Conservation (phyloP, 805 yeast species). For the Phaffomyces thermotolerans region DNA sequence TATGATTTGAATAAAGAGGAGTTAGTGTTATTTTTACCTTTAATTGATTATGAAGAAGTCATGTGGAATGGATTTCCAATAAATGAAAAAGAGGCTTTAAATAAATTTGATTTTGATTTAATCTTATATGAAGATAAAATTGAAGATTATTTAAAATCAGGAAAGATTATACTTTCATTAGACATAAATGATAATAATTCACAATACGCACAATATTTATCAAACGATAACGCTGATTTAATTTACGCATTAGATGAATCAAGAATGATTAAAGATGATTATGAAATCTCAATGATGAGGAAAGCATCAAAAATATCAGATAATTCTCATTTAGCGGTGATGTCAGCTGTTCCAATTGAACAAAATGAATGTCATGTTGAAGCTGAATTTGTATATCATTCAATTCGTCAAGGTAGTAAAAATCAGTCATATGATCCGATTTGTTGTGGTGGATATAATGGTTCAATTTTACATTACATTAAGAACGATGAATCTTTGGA, state of each 20-base stretch:
- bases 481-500: conserved; percentile 63
- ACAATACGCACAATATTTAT: conserved; percentile 30
- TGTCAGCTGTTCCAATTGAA: conserved; percentile 89
- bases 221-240: conserved; percentile 40
- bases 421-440: conserved; percentile 88
- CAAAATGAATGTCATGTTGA: conserved; percentile 85
- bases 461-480: conserved; percentile 86
- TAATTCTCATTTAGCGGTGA: conserved; percentile 81
- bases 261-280: conserved; percentile 76
- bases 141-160: conserved; percentile 23
- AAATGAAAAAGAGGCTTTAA: conserved; percentile 52
- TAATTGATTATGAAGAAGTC: conserved; percentile 79
- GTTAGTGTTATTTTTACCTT: conserved; percentile 71
- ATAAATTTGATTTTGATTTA: conserved; percentile 72
- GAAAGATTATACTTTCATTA: conserved; percentile 39
- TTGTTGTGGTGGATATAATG: conserved; percentile 88
- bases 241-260: conserved; percentile 81
- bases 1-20: conserved; percentile 47
- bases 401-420: conserved; percentile 90
- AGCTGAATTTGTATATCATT: conserved; percentile 92
- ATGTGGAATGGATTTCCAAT: conserved; percentile 96
- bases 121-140: conserved; percentile 58
- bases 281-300: conserved; percentile 67
- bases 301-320: conserved; percentile 83
- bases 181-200: conserved; percentile 41